These are phyloP conservation scores for Trichophaea hybrida DNA, from an alignment of 2,329 filamentous ascomycete species.

Conservation along the genomic window DNA sequence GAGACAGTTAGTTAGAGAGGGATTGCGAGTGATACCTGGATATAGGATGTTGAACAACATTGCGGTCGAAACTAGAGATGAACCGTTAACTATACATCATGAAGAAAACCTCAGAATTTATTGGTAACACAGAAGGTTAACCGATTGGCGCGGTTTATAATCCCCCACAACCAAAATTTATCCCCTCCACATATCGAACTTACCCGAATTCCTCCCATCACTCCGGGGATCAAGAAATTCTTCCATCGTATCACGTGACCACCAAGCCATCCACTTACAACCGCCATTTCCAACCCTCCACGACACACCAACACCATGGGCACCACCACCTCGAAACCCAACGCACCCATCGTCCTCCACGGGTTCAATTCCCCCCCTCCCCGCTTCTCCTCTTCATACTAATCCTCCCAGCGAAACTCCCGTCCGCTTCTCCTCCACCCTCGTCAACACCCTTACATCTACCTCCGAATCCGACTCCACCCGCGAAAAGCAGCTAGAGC, in stretches of 20 bases:
- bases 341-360: background rate
- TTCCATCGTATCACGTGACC: background rate
- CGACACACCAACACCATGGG: conserved; percentile 1
- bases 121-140: too few relatives aligned
- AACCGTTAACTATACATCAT: too few relatives aligned
- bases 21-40: background rate
- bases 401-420: conserved; percentile 16
- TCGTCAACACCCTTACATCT: conserved; percentile 19
- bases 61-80: background rate
- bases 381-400: background rate
- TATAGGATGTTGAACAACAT: background rate
- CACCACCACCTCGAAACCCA: background rate
- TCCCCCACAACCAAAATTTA: too few relatives aligned
- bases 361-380: background rate
- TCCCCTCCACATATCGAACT: too few relatives aligned
- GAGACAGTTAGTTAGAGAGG: background rate
- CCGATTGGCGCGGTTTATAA: too few relatives aligned
- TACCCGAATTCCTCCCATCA: too few relatives aligned
- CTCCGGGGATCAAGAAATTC: too few relatives aligned
- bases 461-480: conserved; percentile 20
- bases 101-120: background rate
- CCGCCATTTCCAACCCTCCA: background rate
- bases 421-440: conserved; percentile 20
- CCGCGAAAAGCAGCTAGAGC: conserved; percentile 20
- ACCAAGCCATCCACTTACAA: background rate